Base-by-base conservation (phyloP, 169 alveolate genomes). In the Plasmodium reichenowi region DNA sequence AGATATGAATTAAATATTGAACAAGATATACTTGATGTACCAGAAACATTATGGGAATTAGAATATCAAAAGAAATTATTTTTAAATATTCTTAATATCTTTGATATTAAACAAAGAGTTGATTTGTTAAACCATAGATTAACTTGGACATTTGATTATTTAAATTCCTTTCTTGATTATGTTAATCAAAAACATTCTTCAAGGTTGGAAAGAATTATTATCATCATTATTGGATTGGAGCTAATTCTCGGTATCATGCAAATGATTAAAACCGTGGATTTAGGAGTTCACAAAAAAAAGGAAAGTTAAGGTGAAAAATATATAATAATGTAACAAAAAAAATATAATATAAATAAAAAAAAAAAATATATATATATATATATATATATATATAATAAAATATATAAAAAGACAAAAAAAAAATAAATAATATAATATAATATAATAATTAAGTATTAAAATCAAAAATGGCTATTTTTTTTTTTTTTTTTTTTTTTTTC, bases 171-270 rank as follows among this genome's bases (percentile, higher is more conserved):
- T 58, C 86, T 93, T 9, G 96, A 93, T 66, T 93, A 91, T 72
- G 93, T 89, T 17, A 76, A 93, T 38, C 95, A 93, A 66, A 89
- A 89, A 59, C 95, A 93, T 71, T 88, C 96, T 52, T 93, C 96
- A 2, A 59, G 95, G 10, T 56, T 93, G 32, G 96, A 93, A 85
- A 88, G 92, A 80, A 91, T 93, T 26, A 93, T 93, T 74, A 93
- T 93, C 26, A 72, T 72, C 22, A 88, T 93, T 10, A 88, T 93
- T 48, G 92, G 95, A 17, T 47, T 93, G 20, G 96, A 93, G 92
- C 64, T 93, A 12, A 88, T 86, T 20, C 93, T 93, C 20, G 96
- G 93, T 12, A 59, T 93, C 32, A 85, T 68, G 74, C 94, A 91
- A 45, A 86, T 90, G 80, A 47, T 75, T 47, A 63, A 75, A 17